These are phyloP conservation scores for Alternaria gansuensis DNA, from an alignment of 2,329 filamentous ascomycete genomes.

Conservation along the genomic window DNA sequence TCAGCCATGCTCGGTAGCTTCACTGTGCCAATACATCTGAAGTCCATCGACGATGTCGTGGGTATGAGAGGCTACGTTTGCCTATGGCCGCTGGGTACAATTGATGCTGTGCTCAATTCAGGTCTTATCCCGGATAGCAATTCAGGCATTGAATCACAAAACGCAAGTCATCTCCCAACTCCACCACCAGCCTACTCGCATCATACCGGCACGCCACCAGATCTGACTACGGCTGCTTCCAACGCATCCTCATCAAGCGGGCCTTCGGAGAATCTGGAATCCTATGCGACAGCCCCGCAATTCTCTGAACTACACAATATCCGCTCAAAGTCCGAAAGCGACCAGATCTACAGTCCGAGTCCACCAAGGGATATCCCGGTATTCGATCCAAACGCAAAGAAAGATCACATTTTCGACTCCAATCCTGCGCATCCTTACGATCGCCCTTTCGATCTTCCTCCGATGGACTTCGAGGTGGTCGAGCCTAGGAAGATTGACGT, in stretches of 20 bases:
- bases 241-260: slow-evolving; percentile 14
- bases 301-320: slow-evolving; percentile 15
- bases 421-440: slow-evolving; percentile 36
- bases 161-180: slow-evolving; percentile 6
- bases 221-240: neutral
- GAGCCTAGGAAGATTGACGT: slow-evolving; percentile 35
- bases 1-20: slow-evolving; percentile 39
- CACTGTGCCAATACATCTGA: slow-evolving; percentile 37
- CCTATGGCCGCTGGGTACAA: slow-evolving; percentile 41
- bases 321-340: neutral
- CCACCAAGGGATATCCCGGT: slow-evolving; percentile 4
- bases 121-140: slow-evolving; percentile 39
- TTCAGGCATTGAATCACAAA: slow-evolving; percentile 13
- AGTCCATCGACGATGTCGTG: slow-evolving; percentile 34
- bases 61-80: slow-evolving; percentile 43
- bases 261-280: slow-evolving; percentile 3
- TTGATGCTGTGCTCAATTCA: slow-evolving; percentile 38
- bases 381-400: slow-evolving; percentile 9
- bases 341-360: slow-evolving; percentile 1
- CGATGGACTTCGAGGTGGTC: slow-evolving; percentile 16
- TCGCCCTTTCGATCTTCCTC: slow-evolving; percentile 16
- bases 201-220: neutral
- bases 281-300: slow-evolving; percentile 14
- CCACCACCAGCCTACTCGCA: slow-evolving; percentile 4
- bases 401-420: slow-evolving; percentile 33